Evolutionary conservation across 768 basidiomycete species (phyloP), one percentile per base, ranked within the genome.

Genomic region (Boletus rubropictus): DNA sequence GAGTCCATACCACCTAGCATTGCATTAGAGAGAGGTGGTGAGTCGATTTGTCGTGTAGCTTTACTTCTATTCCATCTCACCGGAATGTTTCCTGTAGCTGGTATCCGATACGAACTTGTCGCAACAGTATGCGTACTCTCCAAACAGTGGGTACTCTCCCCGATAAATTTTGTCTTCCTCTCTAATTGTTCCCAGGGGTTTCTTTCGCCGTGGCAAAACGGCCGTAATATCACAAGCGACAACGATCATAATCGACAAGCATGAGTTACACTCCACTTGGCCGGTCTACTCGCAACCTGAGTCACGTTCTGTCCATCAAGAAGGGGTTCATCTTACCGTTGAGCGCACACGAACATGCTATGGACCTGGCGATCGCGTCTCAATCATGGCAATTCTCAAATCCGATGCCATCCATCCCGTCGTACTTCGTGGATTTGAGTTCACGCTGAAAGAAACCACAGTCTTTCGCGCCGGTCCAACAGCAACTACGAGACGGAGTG

Each of bases 201-300:
- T 94, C 62, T 77, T 95, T 46, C 88, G 89, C 29, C 82, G 85
- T 52, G 82, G 86, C 55, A 85, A 88, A 58, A 78, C 84, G 1
- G 72, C 78, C 18, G 77, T 88, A 35, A 67, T 80, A 25, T 79
- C 82, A n/a, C 78, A 82, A 11, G 73, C 79, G 17, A 79, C 86
- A 28, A 70, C 76, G 11, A 84, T 96, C 37, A 79, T 83, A 52
- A 89, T 96, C 57, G 87, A 90, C 72, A 96, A 95, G 65, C 92
- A 95, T 60, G 93, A 95, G 54, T 71, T 94, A 7, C 92, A 95
- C 59, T 86, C 91, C 4, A 84, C 89, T 1, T 96, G 93, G 93
- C 92, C 93, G 3, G 77, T 94, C 25, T 95, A 91, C 60, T 79
- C 78, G 40, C 86, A 90, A 60, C 77, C 78, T 10, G 87, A 91